phyloP scores from a whole-genome alignment of 441 rosid species.

The Metrosideros polymorpha region DNA sequence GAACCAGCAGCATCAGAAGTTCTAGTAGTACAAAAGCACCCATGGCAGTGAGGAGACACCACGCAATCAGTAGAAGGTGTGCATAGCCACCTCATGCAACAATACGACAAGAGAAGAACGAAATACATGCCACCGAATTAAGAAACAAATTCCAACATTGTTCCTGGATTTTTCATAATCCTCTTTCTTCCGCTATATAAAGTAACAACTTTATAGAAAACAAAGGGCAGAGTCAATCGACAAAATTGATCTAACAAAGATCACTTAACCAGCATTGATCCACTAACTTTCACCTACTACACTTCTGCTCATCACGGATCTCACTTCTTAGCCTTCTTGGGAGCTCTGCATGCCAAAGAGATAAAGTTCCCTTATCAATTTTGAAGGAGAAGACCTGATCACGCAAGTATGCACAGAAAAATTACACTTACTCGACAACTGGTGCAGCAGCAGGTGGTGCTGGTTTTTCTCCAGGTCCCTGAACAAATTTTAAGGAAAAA shows the following conservation, averaged over 20 bases:
- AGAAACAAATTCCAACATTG: background rate
- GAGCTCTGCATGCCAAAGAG: conserved; percentile 15
- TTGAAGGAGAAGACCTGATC: background rate
- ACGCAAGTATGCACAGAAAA: background rate
- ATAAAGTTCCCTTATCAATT: background rate
- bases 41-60: background rate
- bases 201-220: background rate
- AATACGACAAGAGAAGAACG: background rate
- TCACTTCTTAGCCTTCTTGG: conserved; percentile 46
- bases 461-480: background rate
- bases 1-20: background rate
- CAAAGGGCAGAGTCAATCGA: background rate
- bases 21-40: background rate
- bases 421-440: conserved; percentile 28
- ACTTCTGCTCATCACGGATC: background rate
- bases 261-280: background rate
- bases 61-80: background rate
- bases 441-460: conserved; percentile 15
- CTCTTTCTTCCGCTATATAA: background rate
- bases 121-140: background rate
- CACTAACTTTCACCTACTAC: background rate
- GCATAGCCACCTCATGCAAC: background rate
- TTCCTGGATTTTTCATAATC: background rate
- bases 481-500: background rate
- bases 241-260: conserved; percentile 1